These are phyloP conservation scores for Ceratocystis harringtonii DNA, from an alignment of 2,329 filamentous ascomycete genomes.

Conservation along the genomic window DNA sequence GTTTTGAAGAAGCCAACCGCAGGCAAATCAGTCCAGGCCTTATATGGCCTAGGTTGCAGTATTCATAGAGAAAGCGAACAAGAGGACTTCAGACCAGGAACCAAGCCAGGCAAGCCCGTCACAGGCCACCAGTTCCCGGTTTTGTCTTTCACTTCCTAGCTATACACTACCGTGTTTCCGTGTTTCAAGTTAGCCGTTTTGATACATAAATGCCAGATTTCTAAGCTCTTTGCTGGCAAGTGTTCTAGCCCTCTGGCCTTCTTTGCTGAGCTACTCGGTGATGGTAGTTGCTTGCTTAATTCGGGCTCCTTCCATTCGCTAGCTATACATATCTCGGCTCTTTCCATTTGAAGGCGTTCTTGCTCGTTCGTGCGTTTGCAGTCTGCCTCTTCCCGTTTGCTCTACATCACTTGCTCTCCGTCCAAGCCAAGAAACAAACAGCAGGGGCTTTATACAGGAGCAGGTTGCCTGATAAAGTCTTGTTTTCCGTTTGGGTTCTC, in stretches of 20 bases:
- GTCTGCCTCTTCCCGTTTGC: not conserved
- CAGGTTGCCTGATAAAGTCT: not conserved
- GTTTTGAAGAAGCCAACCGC: not conserved
- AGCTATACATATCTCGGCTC: no score
- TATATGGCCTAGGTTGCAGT: no score
- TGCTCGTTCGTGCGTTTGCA: no score
- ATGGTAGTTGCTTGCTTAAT: not conserved
- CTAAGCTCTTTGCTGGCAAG: not conserved
- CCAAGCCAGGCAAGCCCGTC: not conserved
- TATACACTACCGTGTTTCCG: not conserved
- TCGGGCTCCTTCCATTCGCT: no score
- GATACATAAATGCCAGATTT: not conserved
- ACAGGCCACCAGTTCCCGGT: not conserved
- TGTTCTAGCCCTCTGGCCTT: not conserved
- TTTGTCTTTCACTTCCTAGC: not conserved
- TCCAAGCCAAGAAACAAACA: not conserved
- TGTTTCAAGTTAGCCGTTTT: not conserved
- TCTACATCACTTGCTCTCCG: not conserved
- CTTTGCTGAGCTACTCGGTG: not conserved
- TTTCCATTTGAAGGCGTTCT: no score
- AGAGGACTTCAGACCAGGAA: not conserved
- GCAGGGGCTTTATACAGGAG: not conserved
- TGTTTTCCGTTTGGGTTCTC: not conserved
- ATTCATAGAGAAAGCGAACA: no score
- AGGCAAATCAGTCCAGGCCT: no score